phyloP scores from a whole-genome alignment of 768 basidiomycete genomes.

The Chalciporus pseudorubinellus region DNA sequence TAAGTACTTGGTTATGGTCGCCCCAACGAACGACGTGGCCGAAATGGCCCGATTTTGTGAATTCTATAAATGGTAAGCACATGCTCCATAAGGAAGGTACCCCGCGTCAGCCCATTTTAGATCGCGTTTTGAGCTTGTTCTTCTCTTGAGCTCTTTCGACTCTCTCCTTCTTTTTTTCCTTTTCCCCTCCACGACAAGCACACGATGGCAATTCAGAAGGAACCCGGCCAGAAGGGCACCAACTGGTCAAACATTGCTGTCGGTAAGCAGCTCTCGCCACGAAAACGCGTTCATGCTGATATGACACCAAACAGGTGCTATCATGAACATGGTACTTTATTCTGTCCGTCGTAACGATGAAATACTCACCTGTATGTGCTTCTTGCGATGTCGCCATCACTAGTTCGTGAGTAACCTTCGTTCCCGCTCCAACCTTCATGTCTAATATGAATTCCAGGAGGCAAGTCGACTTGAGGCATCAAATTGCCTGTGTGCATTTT shows the following conservation, averaged over 20 bases:
- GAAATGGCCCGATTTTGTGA: too few species aligned
- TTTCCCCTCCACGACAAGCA: slow-evolving; percentile 15
- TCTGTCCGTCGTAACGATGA: slow-evolving; percentile 31
- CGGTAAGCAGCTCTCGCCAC: slow-evolving; percentile 50
- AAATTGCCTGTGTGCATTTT: neutral
- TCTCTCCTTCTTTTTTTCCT: slow-evolving; percentile 11
- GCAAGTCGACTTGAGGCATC: slow-evolving; percentile 43
- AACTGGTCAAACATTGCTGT: slow-evolving; percentile 96
- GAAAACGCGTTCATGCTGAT: slow-evolving; percentile 21
- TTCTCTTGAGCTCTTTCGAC: neutral
- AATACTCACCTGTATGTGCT: slow-evolving; percentile 8
- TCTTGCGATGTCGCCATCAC: neutral
- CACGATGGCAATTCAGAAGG: slow-evolving; percentile 76
- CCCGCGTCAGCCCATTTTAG: slow-evolving; percentile 10
- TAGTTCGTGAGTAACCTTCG: slow-evolving; percentile 45
- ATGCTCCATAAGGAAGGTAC: neutral
- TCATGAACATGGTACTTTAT: slow-evolving; percentile 93
- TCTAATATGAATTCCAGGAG: slow-evolving; percentile 51
- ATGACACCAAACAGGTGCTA: slow-evolving; percentile 58
- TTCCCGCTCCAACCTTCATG: neutral
- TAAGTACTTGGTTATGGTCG: too few species aligned
- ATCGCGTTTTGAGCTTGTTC: neutral
- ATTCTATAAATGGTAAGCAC: slow-evolving; percentile 2
- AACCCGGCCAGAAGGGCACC: slow-evolving; percentile 88
- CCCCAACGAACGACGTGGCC: too few species aligned